These are phyloP conservation scores for Alternaria sp. DNA, from an alignment of 2,329 filamentous ascomycete genomes.

Conservation along the genomic window DNA sequence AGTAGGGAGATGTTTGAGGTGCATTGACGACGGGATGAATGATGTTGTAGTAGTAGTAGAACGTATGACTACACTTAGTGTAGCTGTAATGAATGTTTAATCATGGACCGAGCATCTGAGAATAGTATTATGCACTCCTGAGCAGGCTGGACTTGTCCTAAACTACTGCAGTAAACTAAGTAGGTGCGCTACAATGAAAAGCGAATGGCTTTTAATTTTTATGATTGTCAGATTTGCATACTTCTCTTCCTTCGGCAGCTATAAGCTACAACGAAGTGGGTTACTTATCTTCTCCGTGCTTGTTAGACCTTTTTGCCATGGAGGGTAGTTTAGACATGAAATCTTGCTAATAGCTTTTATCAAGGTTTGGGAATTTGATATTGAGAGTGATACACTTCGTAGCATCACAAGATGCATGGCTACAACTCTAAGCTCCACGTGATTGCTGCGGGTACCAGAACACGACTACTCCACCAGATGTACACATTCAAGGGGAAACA, in stretches of 20 bases:
- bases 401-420: background rate
- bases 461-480: background rate
- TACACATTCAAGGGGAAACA: background rate
- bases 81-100: slow-evolving; percentile 16
- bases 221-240: no score
- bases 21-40: background rate
- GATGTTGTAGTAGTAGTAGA: background rate
- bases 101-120: background rate
- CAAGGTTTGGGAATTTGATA: background rate
- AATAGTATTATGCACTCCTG: no score
- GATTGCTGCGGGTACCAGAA: background rate
- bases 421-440: background rate
- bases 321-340: background rate
- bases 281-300: background rate
- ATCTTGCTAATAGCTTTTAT: background rate
- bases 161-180: no score
- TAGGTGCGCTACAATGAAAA: no score
- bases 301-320: background rate
- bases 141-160: no score
- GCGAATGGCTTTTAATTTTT: no score
- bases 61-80: background rate
- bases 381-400: background rate
- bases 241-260: background rate
- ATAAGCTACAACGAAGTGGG: background rate
- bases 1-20: background rate